Evolutionary conservation across 2,329 filamentous ascomycete genomes (phyloP), one percentile per base, ranked within the genome.

Genomic region (Pseudophaeomoniella oleicola): DNA sequence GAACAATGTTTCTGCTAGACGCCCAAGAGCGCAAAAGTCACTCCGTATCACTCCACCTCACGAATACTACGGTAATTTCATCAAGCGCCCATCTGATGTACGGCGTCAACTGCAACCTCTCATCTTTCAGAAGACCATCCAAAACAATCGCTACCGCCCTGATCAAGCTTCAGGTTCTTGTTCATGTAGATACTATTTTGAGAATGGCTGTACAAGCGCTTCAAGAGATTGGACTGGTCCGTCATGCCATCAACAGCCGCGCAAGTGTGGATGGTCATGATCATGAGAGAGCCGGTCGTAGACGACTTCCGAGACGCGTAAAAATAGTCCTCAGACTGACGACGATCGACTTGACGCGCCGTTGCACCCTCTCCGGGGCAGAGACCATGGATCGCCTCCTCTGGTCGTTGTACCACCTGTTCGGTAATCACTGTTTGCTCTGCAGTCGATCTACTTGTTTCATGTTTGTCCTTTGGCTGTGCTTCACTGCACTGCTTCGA

Each of bases 1-100:
- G 22, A 27, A n/a, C 6, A n/a, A n/a, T n/a, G n/a, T 6, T 27
- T 27, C 22, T 6, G n/a, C 6, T 27, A 27, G n/a, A 27, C 22
- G 22, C 22, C 22, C 9, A 27, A 6, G n/a, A 27, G 6, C n/a
- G 22, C 6, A 44, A 50, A 50, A 48, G 50, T 43, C 52, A 51
- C 48, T 50, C 45, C 40, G 31, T n/a, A n/a, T n/a, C n/a, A n/a
- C n/a, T n/a, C 22, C 22, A 27, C 6, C 22, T n/a, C 22, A 44
- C 41, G 40, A 44, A 43, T 39, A 42, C 33, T 38, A n/a, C n/a
- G n/a, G n/a, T n/a, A 27, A 27, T 27, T 27, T 27, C 38, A 19
- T 34, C 35, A 39, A 35, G 37, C 17, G 16, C 34, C 17, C 16
- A 29, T 29, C 42, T 37, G 37, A 36, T 16, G 27, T 31, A 35